Evolutionary conservation across 331 rosid species (phyloP).

Genomic region (Quercus lobata): DNA sequence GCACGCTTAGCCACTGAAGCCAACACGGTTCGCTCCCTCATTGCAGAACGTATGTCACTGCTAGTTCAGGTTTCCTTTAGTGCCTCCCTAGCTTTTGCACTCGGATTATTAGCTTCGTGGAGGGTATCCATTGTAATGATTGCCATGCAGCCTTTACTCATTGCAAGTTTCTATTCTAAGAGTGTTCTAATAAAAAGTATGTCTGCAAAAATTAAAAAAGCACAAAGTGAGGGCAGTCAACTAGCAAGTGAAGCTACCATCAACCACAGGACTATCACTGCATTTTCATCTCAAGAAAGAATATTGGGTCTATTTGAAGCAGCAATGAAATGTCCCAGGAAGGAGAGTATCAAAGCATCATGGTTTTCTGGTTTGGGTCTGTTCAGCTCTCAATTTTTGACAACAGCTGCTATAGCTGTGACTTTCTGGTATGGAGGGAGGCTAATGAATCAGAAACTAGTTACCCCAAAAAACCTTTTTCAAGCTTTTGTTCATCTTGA

Average conservation of each 20-base stretch:
- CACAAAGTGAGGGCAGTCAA: conserved; percentile 65
- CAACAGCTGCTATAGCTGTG: conserved; percentile 55
- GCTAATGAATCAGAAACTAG: conserved; percentile 33
- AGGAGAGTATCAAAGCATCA: conserved; percentile 62
- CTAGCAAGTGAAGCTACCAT: conserved; percentile 74
- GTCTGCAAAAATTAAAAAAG: conserved; percentile 54
- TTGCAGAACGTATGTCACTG: conserved; percentile 67
- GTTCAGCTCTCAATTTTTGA: conserved; percentile 57
- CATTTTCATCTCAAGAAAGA: conserved; percentile 68
- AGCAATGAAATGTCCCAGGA: conserved; percentile 54
- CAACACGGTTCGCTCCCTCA: conserved; percentile 58
- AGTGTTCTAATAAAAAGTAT: conserved; percentile 54
- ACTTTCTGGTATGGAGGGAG: conserved; percentile 83
- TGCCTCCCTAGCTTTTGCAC: conserved; percentile 48
- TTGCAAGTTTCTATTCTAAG: conserved; percentile 60
- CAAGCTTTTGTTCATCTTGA: conserved; percentile 68
- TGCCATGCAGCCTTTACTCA: conserved; percentile 66
- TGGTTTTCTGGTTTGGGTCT: conserved; percentile 64
- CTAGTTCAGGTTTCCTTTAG: conserved; percentile 53
- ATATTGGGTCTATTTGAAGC: conserved; percentile 44
- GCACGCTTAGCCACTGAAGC: conserved; percentile 59
- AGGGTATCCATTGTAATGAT: conserved; percentile 70
- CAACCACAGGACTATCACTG: conserved; percentile 68
- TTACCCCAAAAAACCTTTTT: conserved; percentile 44
- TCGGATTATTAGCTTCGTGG: conserved; percentile 57